Evolutionary conservation across 495 filamentous ascomycete genomes (phyloP).

Genomic region (Hypoxylon rickii): DNA sequence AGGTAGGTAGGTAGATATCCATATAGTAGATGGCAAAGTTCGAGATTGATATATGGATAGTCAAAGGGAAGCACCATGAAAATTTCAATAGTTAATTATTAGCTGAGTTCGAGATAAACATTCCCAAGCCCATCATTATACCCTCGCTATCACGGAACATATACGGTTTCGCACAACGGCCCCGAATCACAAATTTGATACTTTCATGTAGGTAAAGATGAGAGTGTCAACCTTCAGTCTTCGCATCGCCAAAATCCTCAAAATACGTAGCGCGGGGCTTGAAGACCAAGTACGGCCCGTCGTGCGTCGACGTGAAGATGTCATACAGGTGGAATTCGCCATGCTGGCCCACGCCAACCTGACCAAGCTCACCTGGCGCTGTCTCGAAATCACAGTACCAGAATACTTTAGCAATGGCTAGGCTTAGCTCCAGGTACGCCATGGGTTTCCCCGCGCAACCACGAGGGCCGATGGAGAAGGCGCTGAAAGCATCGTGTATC

Average conservation of each 20-base stretch:
- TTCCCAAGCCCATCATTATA: too few species aligned
- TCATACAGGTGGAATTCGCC: conserved; percentile 48
- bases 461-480: conserved; percentile 50
- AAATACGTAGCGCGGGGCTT: conserved; percentile 11
- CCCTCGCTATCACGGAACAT: too few species aligned
- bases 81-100: too few species aligned
- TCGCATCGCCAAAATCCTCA: conserved; percentile 20
- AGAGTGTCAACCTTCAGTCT: background rate
- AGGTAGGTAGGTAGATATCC: too few species aligned
- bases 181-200: background rate
- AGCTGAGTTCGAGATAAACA: too few species aligned
- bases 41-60: too few species aligned
- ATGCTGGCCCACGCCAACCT: conserved; percentile 13
- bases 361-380: conserved; percentile 21
- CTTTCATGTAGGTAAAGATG: background rate
- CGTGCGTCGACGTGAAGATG: conserved; percentile 22
- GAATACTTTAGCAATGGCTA: conserved; percentile 39
- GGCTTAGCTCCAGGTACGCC: conserved; percentile 47
- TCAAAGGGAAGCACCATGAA: too few species aligned
- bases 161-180: too few species aligned
- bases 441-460: conserved; percentile 52
- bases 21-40: too few species aligned
- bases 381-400: conserved; percentile 42
- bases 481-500: conserved; percentile 42
- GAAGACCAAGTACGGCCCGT: conserved; percentile 24